Evolutionary conservation across 2,329 filamentous ascomycete species (phyloP).

Genomic region (Pseudogymnoascus sp.): DNA sequence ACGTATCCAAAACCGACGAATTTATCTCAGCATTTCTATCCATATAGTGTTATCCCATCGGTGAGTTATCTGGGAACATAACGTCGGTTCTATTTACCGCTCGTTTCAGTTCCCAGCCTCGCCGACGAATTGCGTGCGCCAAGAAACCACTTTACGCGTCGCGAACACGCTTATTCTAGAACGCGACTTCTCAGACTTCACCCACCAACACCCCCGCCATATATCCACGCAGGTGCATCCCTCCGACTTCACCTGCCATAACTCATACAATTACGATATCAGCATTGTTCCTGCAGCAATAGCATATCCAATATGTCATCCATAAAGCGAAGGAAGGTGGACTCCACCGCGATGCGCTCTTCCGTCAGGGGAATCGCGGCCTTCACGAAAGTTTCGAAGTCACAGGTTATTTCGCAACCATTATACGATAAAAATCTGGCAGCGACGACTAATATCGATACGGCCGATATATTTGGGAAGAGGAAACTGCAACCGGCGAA

Average conservation of each 20-base stretch:
- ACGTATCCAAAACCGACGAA: not conserved
- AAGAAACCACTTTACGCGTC: constrained; percentile 9
- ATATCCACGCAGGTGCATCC: not conserved
- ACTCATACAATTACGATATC: constrained; percentile 16
- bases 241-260: constrained; percentile 12
- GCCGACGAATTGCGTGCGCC: not conserved
- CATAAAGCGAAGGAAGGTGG: constrained; percentile 26
- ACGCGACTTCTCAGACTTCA: constrained; percentile 3
- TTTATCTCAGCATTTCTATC: not conserved
- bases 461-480: constrained; percentile 29
- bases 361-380: constrained; percentile 33
- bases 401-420: constrained; percentile 25
- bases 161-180: not conserved
- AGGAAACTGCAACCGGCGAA: constrained; percentile 18
- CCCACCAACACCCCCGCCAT: not conserved
- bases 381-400: constrained; percentile 39
- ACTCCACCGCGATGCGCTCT: constrained; percentile 13
- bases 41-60: constrained; percentile 1
- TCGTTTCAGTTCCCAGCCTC: not conserved
- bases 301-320: constrained; percentile 22
- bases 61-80: not conserved
- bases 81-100: not conserved
- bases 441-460: constrained; percentile 20
- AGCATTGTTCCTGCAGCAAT: constrained; percentile 18
- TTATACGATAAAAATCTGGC: constrained; percentile 28